phyloP scores from a whole-genome alignment of 1,284 basidiomycete species.

The Ceratobasidium theobromae region DNA sequence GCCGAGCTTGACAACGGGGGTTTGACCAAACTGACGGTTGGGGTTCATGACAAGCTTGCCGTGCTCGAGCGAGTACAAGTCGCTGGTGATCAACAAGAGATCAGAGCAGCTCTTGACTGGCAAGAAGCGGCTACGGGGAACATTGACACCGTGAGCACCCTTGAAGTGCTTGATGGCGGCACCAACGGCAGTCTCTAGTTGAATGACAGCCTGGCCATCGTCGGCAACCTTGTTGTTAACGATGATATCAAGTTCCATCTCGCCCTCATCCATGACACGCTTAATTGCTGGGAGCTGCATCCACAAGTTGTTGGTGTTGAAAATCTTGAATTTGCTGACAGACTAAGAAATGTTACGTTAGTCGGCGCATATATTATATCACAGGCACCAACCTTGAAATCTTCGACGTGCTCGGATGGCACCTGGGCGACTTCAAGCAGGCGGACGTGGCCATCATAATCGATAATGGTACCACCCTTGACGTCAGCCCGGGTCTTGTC shows the following conservation, averaged over 20 bases:
- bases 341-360: conserved; percentile 40
- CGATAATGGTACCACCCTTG: conserved; percentile 98
- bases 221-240: conserved; percentile 92
- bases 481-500: conserved; percentile 99
- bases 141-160: conserved; percentile 95
- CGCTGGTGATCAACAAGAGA: conserved; percentile 93
- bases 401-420: conserved; percentile 95
- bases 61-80: conserved; percentile 94
- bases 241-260: conserved; percentile 90
- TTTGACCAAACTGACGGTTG: conserved; percentile 82
- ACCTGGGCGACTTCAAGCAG: conserved; percentile 99
- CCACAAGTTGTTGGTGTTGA: conserved; percentile 99
- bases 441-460: conserved; percentile 92
- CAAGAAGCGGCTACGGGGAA: conserved; percentile 95
- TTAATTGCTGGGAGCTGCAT: conserved; percentile 82
- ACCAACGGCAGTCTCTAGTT: conserved; percentile 98
- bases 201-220: conserved; percentile 83
- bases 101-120: conserved; percentile 87
- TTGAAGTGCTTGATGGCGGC: conserved; percentile 98
- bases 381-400: conserved; percentile 83
- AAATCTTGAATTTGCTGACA: conserved; percentile 87
- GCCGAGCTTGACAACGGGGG: conserved; percentile 96
- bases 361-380: conserved; percentile 27
- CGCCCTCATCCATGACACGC: conserved; percentile 89
- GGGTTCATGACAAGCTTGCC: conserved; percentile 93